Percentiles rank a stretch among this genome's conserved stretches.
Evolutionary conservation across 169 alveolate species (phyloP).

Genomic region (Babesia caballi): DNA sequence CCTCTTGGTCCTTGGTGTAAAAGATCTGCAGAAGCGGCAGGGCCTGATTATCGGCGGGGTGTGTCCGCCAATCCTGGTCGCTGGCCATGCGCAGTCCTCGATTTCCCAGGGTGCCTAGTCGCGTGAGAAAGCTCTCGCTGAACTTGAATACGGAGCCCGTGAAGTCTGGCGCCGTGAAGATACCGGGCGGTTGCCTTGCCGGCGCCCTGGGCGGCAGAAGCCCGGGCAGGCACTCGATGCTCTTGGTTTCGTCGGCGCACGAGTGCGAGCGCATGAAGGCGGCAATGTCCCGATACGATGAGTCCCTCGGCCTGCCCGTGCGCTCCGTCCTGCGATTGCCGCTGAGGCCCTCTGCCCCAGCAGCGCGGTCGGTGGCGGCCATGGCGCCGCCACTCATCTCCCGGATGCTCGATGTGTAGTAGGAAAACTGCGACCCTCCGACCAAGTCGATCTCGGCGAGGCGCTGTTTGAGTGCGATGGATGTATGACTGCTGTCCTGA

Average conservation of each 20-base stretch:
- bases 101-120: conserved; percentile 4
- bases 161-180: conserved; percentile 17
- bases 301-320: not conserved
- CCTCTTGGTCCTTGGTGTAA: conserved; percentile 16
- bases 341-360: not conserved
- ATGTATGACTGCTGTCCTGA: not conserved
- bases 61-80: conserved; percentile 24
- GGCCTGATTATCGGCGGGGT: not conserved
- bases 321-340: not conserved
- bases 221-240: not conserved
- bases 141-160: conserved; percentile 24
- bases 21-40: conserved; percentile 23
- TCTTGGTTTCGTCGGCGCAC: not conserved
- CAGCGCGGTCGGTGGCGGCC: not conserved
- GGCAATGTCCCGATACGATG: not conserved
- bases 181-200: not conserved
- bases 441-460: conserved; percentile 19
- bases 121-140: conserved; percentile 16
- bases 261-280: not conserved
- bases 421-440: conserved; percentile 45
- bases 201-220: not conserved
- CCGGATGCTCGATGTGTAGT: conserved; percentile 1
- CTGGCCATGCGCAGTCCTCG: not conserved
- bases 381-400: not conserved
- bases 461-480: conserved; percentile 27